Evolutionary conservation across 2,329 filamentous ascomycete genomes (phyloP), one percentile per base, ranked within the genome.

Genomic region (Westerdykella sp.): DNA sequence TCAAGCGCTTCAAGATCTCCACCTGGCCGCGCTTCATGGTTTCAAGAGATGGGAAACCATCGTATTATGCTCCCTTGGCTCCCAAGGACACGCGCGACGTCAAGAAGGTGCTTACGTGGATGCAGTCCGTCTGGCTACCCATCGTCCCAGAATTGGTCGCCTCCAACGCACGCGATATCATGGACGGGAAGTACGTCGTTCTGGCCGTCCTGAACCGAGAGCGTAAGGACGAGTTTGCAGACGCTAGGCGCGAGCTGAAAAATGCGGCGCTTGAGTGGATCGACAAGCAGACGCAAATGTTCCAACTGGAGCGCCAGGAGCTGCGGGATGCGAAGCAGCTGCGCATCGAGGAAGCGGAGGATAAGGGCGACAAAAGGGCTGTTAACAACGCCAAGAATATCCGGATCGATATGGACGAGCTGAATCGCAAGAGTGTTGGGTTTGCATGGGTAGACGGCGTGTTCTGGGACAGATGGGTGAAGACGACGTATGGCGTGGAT

Each of bases 381-480:
- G 70, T 96, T 46, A 79, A 88, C 31, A 78, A 85, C 35, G 94
- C 93, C 30, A 98, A 98, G 75, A 84, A 81, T 51, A 95, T 95
- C 60, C 82, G 83, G 25, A 90, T 98, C 63, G 87, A 89, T 56
- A 94, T 96, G 80, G 85, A 91, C 56, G 85, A 85, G 62, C 80
- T 87, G 41, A 83, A 89, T 61, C 84, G 84, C 55, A 95, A 91
- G 66, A 86, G 95, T 63, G 89, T 97, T 34, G 80, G 81, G 7
- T 98, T 98, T 68, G 93, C 93, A 11, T 98, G 93, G 93, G 88
- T 97, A 11, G 93, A 98, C 63, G 89, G 90, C 40, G 80, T 87
- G 6, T 97, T 97, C 68, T 98, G 93, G 93, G 90, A 97, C 68
- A 80, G 91, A 49, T 98, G 93, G 93, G 81, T 98, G 51, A 79